Evolutionary conservation across 495 filamentous ascomycete genomes (phyloP), one percentile per base, ranked within the genome.

Genomic region (Tuber magnatum): DNA sequence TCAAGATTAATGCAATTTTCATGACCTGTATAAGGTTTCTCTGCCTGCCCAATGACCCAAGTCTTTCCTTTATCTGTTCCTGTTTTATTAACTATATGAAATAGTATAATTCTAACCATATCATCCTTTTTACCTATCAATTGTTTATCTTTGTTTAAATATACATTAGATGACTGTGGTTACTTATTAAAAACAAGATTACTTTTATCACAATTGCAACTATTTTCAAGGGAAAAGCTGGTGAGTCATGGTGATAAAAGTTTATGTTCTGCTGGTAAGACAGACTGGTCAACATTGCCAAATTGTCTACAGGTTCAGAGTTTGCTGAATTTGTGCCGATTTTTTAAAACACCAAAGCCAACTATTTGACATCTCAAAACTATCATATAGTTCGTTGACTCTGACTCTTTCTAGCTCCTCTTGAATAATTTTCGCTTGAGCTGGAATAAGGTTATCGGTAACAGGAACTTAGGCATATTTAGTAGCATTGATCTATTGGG

Each of bases 61-160:
- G 69, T 24, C n/a, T 69, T 75, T 3, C 40, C 0, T 43, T 73
- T 76, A 0, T 76, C 65, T 0, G 35, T 82, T 79, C 56, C 24
- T 40, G 20, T 76, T 32, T 77, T 76, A 80, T 84, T 83, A 38
- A 72, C 77, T 32, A 77, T 81, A 38, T 82, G 76, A 65, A 71
- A 40, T 7, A 56, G 72, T 24, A 73, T 76, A 2, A 82, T 84
- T 18, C 75, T 10, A 40, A 72, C 77, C 69, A 82, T 83, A 20
- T 73, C 44, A 41, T 81, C 78, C 69, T 71, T 81, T 32, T 18
- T 8, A 6, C 75, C 77, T 0, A 28, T 22, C 1, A 73, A 12
- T 9, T 18, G 24, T 43, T 71, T 76, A 0, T 32, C 41, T 72
- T 70, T 70, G 0, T 68, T 32, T 70, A 70, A 72, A 28, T 35